A percentile compares a stretch with the other conserved stretches of the same genome.
These are phyloP conservation scores for Mucor piriformis DNA, from an alignment of 371 early-diverging fungal species.

Conservation along the genomic window DNA sequence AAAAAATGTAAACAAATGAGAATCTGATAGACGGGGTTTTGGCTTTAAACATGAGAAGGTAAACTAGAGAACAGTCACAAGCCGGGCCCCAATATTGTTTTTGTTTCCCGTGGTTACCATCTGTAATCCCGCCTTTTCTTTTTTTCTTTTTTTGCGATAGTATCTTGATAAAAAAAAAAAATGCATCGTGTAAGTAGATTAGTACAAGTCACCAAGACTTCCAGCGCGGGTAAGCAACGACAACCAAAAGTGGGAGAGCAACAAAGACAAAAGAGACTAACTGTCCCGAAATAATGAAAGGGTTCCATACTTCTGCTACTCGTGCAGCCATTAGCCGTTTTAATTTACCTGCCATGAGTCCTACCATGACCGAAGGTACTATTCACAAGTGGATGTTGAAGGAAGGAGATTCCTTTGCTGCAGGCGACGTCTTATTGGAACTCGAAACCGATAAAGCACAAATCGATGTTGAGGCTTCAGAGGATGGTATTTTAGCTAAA, in stretches of 20 bases:
- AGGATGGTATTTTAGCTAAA: constrained; percentile 94
- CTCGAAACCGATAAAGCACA: constrained; percentile 98
- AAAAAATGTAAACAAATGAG: background rate
- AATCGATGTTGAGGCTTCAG: constrained; percentile 96
- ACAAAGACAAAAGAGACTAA: no score
- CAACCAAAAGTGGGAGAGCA: no score
- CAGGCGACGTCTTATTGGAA: constrained; percentile 90
- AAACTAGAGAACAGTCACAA: no score
- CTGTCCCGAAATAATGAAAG: constrained; percentile 19
- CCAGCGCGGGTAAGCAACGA: constrained; percentile 3
- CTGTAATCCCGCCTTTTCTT: constrained; percentile 24
- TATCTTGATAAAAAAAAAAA: constrained; percentile 3
- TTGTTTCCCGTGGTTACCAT: constrained; percentile 27
- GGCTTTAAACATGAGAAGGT: no score
- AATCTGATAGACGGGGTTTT: no score
- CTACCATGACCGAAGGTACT: constrained; percentile 97
- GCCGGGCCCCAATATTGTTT: background rate
- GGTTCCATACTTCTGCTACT: constrained; percentile 63
- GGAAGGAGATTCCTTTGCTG: constrained; percentile 81
- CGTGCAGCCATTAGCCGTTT: constrained; percentile 68
- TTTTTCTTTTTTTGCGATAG: constrained; percentile 6
- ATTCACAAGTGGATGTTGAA: constrained; percentile 89
- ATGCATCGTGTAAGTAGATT: constrained; percentile 19
- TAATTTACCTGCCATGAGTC: constrained; percentile 93
- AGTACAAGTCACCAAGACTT: constrained; percentile 10